Evolutionary conservation across 306 rosid genomes (phyloP).

Genomic region (Malus domestica): DNA sequence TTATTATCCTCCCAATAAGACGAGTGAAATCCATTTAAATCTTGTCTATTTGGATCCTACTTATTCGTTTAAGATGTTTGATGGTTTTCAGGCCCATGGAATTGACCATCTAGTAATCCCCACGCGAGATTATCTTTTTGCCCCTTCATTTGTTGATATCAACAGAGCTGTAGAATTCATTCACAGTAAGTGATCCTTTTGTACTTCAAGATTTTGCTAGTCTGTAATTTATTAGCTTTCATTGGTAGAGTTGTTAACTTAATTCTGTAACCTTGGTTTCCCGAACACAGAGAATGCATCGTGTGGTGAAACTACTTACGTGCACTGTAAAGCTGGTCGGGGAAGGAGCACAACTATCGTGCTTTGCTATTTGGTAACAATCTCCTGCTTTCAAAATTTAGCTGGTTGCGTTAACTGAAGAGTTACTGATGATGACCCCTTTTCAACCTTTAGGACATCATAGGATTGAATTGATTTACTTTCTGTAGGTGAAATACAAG

Average conservation of each 20-base stretch:
- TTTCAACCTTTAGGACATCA: not conserved
- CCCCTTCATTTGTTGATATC: slow-evolving; percentile 75
- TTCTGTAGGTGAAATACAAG: slow-evolving; percentile 70
- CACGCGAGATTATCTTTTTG: slow-evolving; percentile 94
- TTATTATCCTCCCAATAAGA: not conserved
- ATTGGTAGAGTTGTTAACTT: not conserved
- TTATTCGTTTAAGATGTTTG: slow-evolving; percentile 19
- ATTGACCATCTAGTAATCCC: slow-evolving; percentile 91
- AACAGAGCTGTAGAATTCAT: slow-evolving; percentile 87
- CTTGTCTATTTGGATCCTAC: not conserved
- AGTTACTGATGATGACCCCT: not conserved
- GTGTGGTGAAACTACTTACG: slow-evolving; percentile 76
- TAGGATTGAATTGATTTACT: slow-evolving; percentile 11
- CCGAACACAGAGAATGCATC: slow-evolving; percentile 46
- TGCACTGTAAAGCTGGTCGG: slow-evolving; percentile 97
- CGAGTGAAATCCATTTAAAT: not conserved
- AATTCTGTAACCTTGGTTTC: not conserved
- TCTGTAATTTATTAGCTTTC: not conserved
- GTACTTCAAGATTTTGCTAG: not conserved
- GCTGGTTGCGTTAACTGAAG: not conserved
- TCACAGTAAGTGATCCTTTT: slow-evolving; percentile 48
- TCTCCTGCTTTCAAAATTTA: not conserved
- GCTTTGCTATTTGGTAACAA: slow-evolving; percentile 88
- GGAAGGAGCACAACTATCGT: slow-evolving; percentile 97
- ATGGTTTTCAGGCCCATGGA: slow-evolving; percentile 65